Evolutionary conservation across 2,329 filamentous ascomycete genomes (phyloP).

Genomic region (Pseudopyricularia cyperi): DNA sequence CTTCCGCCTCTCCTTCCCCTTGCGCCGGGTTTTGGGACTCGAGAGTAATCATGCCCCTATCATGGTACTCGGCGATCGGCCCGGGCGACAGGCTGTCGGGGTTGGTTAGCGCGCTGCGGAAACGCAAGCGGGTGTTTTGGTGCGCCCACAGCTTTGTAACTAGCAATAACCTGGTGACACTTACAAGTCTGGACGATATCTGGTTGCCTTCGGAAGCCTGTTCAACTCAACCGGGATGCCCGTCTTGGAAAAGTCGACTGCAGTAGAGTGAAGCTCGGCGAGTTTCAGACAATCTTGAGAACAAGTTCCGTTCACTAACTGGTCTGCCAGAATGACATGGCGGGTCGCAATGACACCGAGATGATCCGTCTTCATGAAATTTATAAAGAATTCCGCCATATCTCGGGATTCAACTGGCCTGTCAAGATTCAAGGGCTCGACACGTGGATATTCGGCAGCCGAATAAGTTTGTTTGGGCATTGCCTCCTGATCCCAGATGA

Average conservation of each 20-base stretch:
- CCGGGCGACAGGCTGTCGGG: constrained; percentile 28
- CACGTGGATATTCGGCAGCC: constrained; percentile 59
- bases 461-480: constrained; percentile 25
- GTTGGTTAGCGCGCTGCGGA: constrained; percentile 4
- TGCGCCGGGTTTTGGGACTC: constrained; percentile 14
- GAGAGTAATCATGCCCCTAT: constrained; percentile 28
- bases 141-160: too few relatives aligned
- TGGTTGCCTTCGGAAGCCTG: constrained; percentile 24
- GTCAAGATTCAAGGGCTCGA: constrained; percentile 42
- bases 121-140: background rate
- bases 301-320: constrained; percentile 33
- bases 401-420: constrained; percentile 47
- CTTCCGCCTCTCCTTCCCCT: constrained; percentile 26
- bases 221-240: constrained; percentile 43
- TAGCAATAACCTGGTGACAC: constrained; percentile 10
- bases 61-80: constrained; percentile 28
- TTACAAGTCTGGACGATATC: constrained; percentile 42
- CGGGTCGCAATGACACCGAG: constrained; percentile 51
- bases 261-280: constrained; percentile 53
- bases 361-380: constrained; percentile 57
- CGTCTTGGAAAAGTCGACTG: constrained; percentile 66
- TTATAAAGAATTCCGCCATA: constrained; percentile 71
- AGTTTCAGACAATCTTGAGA: constrained; percentile 37
- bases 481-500: constrained; percentile 56
- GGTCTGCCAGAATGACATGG: constrained; percentile 54